Evolutionary conservation across 352 stramenopile genomes (phyloP).

Genomic region (Nothophytophthora sp.): DNA sequence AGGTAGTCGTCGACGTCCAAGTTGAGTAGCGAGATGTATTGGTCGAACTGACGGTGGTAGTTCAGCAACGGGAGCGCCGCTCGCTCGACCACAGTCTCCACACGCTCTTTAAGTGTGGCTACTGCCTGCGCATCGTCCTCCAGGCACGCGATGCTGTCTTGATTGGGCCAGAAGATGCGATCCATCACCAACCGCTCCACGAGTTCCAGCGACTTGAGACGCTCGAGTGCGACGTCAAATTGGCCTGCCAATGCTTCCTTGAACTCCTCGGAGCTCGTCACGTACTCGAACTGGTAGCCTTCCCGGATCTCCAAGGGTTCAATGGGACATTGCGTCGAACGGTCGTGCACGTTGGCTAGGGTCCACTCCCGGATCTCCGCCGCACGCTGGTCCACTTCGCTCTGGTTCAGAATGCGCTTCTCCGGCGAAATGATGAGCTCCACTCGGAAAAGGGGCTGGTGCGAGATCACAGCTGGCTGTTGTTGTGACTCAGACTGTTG

Average conservation of each 20-base stretch:
- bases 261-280: constrained; percentile 68
- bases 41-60: constrained; percentile 84
- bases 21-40: constrained; percentile 90
- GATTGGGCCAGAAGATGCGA: constrained; percentile 94
- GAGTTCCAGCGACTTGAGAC: constrained; percentile 84
- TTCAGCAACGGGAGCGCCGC: constrained; percentile 59
- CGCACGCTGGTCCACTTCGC: constrained; percentile 46
- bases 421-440: constrained; percentile 70
- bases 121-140: constrained; percentile 72
- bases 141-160: constrained; percentile 90
- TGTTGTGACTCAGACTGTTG: constrained; percentile 1
- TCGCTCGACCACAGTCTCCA: constrained; percentile 44
- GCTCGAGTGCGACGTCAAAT: constrained; percentile 84
- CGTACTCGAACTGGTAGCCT: constrained; percentile 81
- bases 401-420: constrained; percentile 56
- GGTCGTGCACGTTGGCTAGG: constrained; percentile 50
- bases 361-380: constrained; percentile 69
- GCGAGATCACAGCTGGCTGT: constrained; percentile 10
- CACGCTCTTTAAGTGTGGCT: constrained; percentile 40
- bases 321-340: constrained; percentile 52
- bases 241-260: constrained; percentile 60
- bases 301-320: constrained; percentile 41
- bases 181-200: constrained; percentile 95
- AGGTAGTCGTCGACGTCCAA: constrained; percentile 89
- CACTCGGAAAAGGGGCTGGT: constrained; percentile 74